Evolutionary conservation across 2,329 filamentous ascomycete species (phyloP).

Genomic region (Monosporascus sp.): DNA sequence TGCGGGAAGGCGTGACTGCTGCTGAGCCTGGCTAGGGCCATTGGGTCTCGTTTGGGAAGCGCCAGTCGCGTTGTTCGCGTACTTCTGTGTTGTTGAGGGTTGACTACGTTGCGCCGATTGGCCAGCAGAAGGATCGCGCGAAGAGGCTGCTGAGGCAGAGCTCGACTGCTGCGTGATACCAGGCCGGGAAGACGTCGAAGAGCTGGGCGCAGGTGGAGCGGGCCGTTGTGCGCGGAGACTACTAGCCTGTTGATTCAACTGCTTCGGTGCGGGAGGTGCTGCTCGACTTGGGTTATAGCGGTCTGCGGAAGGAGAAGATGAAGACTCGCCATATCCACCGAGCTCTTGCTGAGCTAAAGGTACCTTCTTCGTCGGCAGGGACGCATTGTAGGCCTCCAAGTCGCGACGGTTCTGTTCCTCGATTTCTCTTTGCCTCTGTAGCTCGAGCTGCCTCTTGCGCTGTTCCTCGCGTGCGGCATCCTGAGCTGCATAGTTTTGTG

Average conservation of each 20-base stretch:
- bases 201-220: conserved; percentile 65
- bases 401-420: conserved; percentile 69
- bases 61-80: conserved; percentile 51
- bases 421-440: conserved; percentile 51
- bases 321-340: conserved; percentile 48
- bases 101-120: conserved; percentile 41
- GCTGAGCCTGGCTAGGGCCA: conserved; percentile 35
- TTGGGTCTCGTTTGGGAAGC: conserved; percentile 42
- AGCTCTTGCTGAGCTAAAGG: conserved; percentile 88
- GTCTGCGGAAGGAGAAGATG: conserved; percentile 37
- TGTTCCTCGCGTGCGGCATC: conserved; percentile 50
- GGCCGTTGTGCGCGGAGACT: conserved; percentile 68
- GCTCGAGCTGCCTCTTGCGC: conserved; percentile 57
- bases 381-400: conserved; percentile 83
- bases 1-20: conserved; percentile 47
- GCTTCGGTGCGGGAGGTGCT: conserved; percentile 72
- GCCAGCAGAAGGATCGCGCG: conserved; percentile 31
- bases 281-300: conserved; percentile 83
- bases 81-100: conserved; percentile 48
- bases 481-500: conserved; percentile 47
- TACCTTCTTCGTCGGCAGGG: conserved; percentile 73
- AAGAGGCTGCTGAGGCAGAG: conserved; percentile 36
- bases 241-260: conserved; percentile 48
- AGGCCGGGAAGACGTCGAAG: conserved; percentile 37
- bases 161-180: conserved; percentile 45